These are phyloP conservation scores for Termitomyces sp. DNA, from an alignment of 768 basidiomycete species.

Conservation along the genomic window DNA sequence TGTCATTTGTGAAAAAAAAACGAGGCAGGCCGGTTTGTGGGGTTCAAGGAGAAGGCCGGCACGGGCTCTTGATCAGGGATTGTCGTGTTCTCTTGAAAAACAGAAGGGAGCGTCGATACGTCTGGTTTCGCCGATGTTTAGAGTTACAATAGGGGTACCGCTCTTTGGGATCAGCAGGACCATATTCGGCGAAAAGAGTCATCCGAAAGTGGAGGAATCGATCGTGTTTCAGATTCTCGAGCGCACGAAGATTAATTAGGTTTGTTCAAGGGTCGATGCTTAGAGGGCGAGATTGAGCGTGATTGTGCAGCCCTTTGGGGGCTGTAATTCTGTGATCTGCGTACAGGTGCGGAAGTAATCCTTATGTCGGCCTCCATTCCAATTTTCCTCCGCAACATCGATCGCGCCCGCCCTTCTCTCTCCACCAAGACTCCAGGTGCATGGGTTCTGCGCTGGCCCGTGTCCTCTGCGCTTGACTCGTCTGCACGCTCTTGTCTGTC, in stretches of 20 bases:
- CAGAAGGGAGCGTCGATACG: background rate
- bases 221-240: conserved; percentile 42
- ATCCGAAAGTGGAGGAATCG: conserved; percentile 25
- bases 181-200: conserved; percentile 24
- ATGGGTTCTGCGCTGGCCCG: conserved; percentile 18
- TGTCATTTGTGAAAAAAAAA: background rate
- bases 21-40: background rate
- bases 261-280: background rate
- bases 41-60: background rate
- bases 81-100: no score
- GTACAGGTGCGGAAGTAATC: conserved; percentile 31
- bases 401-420: conserved; percentile 22
- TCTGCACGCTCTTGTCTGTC: no score
- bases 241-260: conserved; percentile 7
- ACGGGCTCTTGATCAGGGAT: background rate
- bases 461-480: conserved; percentile 7
- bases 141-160: conserved; percentile 33
- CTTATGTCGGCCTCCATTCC: conserved; percentile 22
- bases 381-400: conserved; percentile 33
- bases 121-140: conserved; percentile 17
- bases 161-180: conserved; percentile 26
- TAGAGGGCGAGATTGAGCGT: background rate
- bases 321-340: no score
- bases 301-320: background rate
- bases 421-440: conserved; percentile 20